phyloP scores from a whole-genome alignment of 108 stramenopile species.

The Parmales sp. region DNA sequence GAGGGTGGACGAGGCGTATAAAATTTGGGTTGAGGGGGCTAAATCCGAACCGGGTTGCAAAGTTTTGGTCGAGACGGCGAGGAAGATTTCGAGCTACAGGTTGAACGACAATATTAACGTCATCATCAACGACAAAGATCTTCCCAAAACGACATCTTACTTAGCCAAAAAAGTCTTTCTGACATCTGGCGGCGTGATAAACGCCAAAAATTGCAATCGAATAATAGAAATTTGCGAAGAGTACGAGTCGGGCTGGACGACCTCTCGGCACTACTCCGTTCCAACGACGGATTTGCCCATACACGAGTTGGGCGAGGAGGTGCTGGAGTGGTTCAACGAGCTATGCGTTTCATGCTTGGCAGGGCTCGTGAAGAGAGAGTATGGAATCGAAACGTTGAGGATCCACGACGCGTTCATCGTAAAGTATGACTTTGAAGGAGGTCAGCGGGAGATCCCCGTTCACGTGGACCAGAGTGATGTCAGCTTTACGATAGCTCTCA shows the following conservation, averaged over 20 bases:
- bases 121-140: too few relatives aligned
- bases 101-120: too few relatives aligned
- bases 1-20: too few relatives aligned
- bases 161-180: too few relatives aligned
- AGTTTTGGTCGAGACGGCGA: too few relatives aligned
- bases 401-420: constrained; percentile 88
- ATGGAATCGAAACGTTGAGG: constrained; percentile 16
- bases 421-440: constrained; percentile 53
- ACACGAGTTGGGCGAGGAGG: constrained; percentile 31
- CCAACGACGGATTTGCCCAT: constrained; percentile 87
- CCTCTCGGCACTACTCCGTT: constrained; percentile 84
- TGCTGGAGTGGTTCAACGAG: constrained; percentile 37
- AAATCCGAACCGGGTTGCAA: too few relatives aligned
- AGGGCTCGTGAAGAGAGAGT: constrained; percentile 25
- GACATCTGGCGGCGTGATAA: too few relatives aligned
- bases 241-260: constrained; percentile 61
- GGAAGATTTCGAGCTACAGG: too few relatives aligned
- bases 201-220: too few relatives aligned
- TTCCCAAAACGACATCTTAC: too few relatives aligned
- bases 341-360: constrained; percentile 20
- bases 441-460: constrained; percentile 63
- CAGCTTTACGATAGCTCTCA: constrained; percentile 76
- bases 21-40: too few relatives aligned
- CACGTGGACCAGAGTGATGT: constrained; percentile 81
- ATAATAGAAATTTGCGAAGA: constrained; percentile 14